A percentile compares a stretch with the other conserved stretches of the same genome.
These are phyloP conservation scores for Lachnum nothofagi DNA, from an alignment of 2,329 filamentous ascomycete genomes.

Conservation along the genomic window DNA sequence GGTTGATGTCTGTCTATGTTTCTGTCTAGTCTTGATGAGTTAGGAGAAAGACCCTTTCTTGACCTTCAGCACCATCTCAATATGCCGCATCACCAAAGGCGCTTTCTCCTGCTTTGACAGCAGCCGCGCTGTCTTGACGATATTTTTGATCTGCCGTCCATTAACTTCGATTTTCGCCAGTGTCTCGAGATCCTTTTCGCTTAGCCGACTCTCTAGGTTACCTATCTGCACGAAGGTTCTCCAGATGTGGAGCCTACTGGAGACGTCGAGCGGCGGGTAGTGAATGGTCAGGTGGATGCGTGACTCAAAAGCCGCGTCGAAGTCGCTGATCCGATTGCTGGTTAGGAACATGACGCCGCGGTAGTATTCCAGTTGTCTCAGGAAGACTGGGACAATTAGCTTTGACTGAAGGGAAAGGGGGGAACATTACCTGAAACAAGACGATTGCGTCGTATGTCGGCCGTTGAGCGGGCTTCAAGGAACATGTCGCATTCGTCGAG, in stretches of 20 bases:
- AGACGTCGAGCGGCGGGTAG: conserved; percentile 15
- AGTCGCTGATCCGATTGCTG: conserved; percentile 28
- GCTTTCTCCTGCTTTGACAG: conserved; percentile 24
- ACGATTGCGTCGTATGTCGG: conserved; percentile 37
- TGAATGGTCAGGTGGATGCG: conserved; percentile 28
- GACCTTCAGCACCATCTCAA: conserved; percentile 28
- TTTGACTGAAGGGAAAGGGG: neutral
- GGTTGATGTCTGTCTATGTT: too few species aligned
- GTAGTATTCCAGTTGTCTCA: conserved; percentile 33
- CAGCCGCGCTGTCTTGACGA: conserved; percentile 30
- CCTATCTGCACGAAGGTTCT: conserved; percentile 12
- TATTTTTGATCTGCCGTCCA: conserved; percentile 35
- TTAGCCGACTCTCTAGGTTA: conserved; percentile 29
- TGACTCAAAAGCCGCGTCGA: conserved; percentile 30
- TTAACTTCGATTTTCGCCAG: conserved; percentile 41
- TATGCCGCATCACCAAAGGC: conserved; percentile 22
- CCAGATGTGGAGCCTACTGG: conserved; percentile 22
- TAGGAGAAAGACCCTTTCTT: too few species aligned
- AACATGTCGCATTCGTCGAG: conserved; percentile 67
- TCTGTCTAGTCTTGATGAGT: too few species aligned
- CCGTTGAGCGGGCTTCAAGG: conserved; percentile 27
- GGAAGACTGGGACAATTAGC: conserved; percentile 26
- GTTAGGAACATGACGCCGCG: conserved; percentile 36
- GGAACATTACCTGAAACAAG: conserved; percentile 28
- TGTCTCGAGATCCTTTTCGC: conserved; percentile 34